Evolutionary conservation across 768 basidiomycete species (phyloP).

Genomic region (Termitomyces titanicus): DNA sequence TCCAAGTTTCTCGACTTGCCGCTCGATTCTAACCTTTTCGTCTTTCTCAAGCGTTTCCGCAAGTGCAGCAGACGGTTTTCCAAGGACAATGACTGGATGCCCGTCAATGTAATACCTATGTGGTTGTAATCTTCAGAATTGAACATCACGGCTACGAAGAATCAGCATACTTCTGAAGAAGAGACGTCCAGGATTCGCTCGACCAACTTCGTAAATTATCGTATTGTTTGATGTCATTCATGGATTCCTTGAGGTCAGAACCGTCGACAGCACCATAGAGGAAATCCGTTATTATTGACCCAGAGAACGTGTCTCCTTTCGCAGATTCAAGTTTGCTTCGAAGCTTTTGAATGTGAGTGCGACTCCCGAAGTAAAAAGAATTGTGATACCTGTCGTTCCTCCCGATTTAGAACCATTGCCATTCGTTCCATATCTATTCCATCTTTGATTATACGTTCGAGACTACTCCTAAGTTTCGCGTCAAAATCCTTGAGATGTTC

Average conservation of each 20-base stretch:
- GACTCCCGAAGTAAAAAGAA: neutral
- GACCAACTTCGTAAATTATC: constrained; percentile 66
- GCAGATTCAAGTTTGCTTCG: constrained; percentile 81
- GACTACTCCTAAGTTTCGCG: constrained; percentile 59
- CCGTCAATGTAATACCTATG: constrained; percentile 76
- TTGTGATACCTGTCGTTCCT: constrained; percentile 72
- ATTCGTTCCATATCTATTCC: constrained; percentile 92
- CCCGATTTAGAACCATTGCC: constrained; percentile 78
- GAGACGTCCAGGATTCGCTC: constrained; percentile 67
- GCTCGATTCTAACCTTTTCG: constrained; percentile 73
- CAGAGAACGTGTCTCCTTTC: constrained; percentile 77
- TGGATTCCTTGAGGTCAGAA: constrained; percentile 63
- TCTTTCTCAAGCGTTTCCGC: constrained; percentile 77
- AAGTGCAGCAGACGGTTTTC: constrained; percentile 84
- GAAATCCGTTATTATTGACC: constrained; percentile 76
- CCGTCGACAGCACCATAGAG: constrained; percentile 84
- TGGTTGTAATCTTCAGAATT: constrained; percentile 1
- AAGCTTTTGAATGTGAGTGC: constrained; percentile 41
- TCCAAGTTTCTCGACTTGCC: constrained; percentile 69
- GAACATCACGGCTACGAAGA: neutral
- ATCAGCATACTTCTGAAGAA: constrained; percentile 62
- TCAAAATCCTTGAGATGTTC: constrained; percentile 76
- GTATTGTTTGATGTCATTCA: constrained; percentile 81
- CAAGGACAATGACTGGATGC: constrained; percentile 71
- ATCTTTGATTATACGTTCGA: constrained; percentile 64